A percentile compares a stretch with the other conserved stretches of the same genome.
phyloP scores from a whole-genome alignment of 2,329 filamentous ascomycete genomes.

The Eurotiales sp. region DNA sequence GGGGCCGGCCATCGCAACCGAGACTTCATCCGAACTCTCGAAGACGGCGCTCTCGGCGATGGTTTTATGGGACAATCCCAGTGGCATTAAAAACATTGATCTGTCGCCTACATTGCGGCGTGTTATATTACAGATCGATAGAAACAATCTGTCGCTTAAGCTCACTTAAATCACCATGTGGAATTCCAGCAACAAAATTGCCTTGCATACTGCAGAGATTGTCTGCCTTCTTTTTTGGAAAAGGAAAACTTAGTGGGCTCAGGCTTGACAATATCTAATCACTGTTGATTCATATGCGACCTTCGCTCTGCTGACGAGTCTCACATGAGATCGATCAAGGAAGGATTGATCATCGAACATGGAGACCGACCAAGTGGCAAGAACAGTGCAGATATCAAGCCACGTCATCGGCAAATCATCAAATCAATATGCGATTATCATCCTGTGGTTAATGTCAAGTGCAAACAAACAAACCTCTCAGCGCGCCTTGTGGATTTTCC shows the following conservation, averaged over 20 bases:
- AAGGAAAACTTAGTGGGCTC: not conserved
- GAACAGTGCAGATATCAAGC: not conserved
- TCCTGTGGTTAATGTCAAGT: not conserved
- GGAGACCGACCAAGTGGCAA: not conserved
- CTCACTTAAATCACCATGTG: not conserved
- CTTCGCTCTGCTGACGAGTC: not conserved
- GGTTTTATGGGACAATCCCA: slow-evolving; percentile 77
- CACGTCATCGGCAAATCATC: not conserved
- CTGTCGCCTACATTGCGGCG: not conserved
- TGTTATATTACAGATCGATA: not conserved
- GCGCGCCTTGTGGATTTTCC: not conserved
- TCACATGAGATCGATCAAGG: not conserved
- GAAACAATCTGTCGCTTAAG: not conserved
- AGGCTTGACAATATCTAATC: not conserved
- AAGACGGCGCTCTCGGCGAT: slow-evolving; percentile 91
- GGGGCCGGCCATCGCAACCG: slow-evolving; percentile 56
- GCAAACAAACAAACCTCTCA: slow-evolving; percentile 3
- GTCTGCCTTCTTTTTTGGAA: not conserved
- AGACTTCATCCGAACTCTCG: slow-evolving; percentile 91
- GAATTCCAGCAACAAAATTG: not conserved
- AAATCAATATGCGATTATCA: not conserved
- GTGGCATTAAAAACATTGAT: slow-evolving; percentile 54
- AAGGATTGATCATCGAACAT: not conserved
- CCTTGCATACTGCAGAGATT: not conserved
- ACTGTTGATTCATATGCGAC: not conserved